Evolutionary conservation across 257 asterid species (phyloP).

Genomic region (Fraxinus americana): DNA sequence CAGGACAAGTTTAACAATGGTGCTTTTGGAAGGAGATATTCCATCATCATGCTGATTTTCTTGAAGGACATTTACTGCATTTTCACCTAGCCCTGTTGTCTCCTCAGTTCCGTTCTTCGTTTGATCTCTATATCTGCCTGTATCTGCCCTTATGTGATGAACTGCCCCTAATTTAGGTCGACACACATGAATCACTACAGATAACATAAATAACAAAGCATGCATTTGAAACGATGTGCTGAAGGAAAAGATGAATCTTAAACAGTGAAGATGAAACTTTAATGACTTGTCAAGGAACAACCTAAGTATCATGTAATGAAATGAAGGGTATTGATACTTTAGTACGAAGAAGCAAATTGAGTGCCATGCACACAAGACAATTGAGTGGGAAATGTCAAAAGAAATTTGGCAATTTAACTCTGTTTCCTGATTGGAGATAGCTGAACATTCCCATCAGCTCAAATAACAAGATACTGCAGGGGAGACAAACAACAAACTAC

Average conservation of each 20-base stretch:
- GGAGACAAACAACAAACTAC: background rate
- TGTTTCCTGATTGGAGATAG: background rate
- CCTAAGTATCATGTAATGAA: background rate
- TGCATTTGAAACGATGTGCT: background rate
- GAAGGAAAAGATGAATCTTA: background rate
- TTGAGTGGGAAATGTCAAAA: no score
- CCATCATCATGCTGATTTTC: background rate
- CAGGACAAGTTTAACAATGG: background rate
- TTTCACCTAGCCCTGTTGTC: background rate
- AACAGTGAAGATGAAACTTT: background rate
- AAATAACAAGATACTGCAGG: background rate
- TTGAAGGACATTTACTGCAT: background rate
- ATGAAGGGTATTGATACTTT: background rate
- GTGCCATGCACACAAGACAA: no score
- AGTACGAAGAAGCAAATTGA: no score
- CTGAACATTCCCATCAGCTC: background rate
- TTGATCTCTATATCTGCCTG: background rate
- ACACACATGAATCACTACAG: background rate
- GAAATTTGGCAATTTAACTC: no score
- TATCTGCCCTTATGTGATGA: background rate
- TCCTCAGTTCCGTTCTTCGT: background rate
- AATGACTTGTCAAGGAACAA: background rate
- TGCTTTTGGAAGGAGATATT: background rate
- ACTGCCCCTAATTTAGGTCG: background rate
- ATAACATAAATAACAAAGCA: background rate